These are phyloP conservation scores for Aspergillus homomorphus DNA, from an alignment of 495 filamentous ascomycete species.

Conservation along the genomic window DNA sequence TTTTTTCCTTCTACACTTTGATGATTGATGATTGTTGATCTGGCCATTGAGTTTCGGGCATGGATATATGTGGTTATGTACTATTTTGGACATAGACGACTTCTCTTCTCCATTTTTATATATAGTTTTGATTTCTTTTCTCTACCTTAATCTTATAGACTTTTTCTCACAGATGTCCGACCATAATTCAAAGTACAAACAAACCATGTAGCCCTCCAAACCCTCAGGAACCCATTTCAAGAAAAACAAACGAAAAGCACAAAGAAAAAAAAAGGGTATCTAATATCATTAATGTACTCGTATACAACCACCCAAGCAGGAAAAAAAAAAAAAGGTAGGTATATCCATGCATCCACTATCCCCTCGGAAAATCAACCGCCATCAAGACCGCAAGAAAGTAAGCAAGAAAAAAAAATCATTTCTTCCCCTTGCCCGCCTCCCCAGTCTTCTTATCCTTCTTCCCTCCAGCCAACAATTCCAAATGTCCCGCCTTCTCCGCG, in stretches of 20 bases:
- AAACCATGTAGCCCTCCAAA: no score
- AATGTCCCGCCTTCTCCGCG: conserved; percentile 67
- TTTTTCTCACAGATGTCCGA: no score
- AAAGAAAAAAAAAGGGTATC: conserved; percentile 13
- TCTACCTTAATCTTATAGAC: no score
- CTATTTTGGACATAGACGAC: conserved; percentile 1
- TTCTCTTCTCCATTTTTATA: conserved; percentile 1
- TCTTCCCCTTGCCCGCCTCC: conserved; percentile 25
- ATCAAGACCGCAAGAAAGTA: background rate
- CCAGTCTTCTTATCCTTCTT: conserved; percentile 53
- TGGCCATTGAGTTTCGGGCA: conserved; percentile 5
- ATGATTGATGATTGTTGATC: conserved; percentile 15
- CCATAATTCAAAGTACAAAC: no score
- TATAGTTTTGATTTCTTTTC: background rate
- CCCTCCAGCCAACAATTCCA: conserved; percentile 64
- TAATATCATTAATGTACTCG: conserved; percentile 21
- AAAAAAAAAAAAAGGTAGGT: background rate
- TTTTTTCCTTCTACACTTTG: conserved; percentile 14
- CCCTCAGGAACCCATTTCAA: no score
- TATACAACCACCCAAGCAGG: conserved; percentile 5
- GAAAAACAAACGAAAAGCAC: background rate
- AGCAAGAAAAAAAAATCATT: conserved; percentile 2
- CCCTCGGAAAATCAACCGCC: background rate
- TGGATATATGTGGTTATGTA: conserved; percentile 3
- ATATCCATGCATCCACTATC: no score